Base-by-base conservation (phyloP, 2,329 filamentous ascomycete genomes). In the Zymoseptoria crescenta region DNA sequence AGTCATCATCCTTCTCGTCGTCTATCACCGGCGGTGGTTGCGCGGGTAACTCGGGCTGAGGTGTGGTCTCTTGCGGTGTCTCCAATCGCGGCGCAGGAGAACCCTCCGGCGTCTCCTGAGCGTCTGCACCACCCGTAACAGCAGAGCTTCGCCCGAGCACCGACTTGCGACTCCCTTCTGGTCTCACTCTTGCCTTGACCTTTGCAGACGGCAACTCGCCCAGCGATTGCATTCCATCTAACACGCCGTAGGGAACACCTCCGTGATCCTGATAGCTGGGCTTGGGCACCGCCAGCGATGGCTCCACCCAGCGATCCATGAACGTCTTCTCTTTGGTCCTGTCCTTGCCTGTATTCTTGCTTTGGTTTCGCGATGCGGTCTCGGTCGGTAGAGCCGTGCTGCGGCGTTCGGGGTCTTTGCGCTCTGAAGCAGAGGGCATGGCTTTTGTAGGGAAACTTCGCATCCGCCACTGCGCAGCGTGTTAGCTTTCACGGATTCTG, bases 161-260 rank as follows among this genome's bases (percentile, higher is more conserved):
- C 27, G 73, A 73, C 57, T 77, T 75, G 55, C 75, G 74, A 21
- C 73, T 72, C 52, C 73, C 74, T 54, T 78, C 75, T 29, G 72
- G 71, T 68, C 78, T 81, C 59, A 80, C 72, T 65, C 80, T 79
- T 62, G 78, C 77, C 75, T 85, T 84, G 64, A 85, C 78, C 70
- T 84, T 81, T 53, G 81, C 75, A 21, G 80, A 81, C 10, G 91
- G 91, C 66, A 86, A 79, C 57, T 85, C 81, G 49, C 91, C 91
- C 58, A 96, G 77, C 27, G 91, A 87, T 56, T 86, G 86, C 91
- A 96, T 96, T 68, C 87, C 87, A 74, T 89, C 87, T 59, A 95
- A 79, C 19, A 95, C 88, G 64, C 89, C 89, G 54, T 68, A 84
- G 54, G 87, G 81, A 68, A 87, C 79, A 66, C 94, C 81, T 51